phyloP scores from a whole-genome alignment of 1,284 basidiomycete species.

The Anthracocystis walkeri region DNA sequence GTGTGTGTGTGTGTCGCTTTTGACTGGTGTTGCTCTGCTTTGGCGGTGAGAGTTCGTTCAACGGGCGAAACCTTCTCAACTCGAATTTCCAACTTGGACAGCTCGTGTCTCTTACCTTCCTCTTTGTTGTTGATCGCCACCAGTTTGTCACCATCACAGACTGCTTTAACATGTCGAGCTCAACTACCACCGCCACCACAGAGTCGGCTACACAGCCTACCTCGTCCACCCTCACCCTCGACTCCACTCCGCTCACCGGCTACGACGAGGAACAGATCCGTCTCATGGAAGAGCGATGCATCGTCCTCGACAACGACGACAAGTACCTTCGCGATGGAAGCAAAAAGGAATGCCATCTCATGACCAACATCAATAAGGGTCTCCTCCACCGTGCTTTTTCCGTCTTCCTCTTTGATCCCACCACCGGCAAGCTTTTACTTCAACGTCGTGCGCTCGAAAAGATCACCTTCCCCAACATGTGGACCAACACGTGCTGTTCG shows the following conservation, averaged over 20 bases:
- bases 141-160: background rate
- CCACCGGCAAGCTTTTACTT: constrained; percentile 91
- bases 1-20: background rate
- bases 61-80: constrained; percentile 4
- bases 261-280: constrained; percentile 73
- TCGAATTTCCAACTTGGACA: background rate
- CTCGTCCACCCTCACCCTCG: constrained; percentile 35
- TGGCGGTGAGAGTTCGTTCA: background rate
- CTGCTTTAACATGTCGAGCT: constrained; percentile 19
- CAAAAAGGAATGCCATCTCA: constrained; percentile 99
- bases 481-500: constrained; percentile 99
- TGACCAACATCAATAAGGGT: constrained; percentile 95
- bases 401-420: constrained; percentile 93
- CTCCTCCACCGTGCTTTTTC: constrained; percentile 98
- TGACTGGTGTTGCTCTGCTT: background rate
- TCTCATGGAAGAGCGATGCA: constrained; percentile 97
- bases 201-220: constrained; percentile 21
- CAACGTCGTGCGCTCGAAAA: constrained; percentile 96
- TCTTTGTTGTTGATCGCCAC: constrained; percentile 1
- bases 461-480: constrained; percentile 99
- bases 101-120: background rate
- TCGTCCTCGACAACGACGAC: constrained; percentile 91
- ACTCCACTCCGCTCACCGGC: constrained; percentile 57
- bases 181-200: constrained; percentile 34
- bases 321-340: constrained; percentile 74